Evolutionary conservation across 306 rosid species (phyloP), one percentile per base, ranked within the genome.

Genomic region (Prunus fruticosa): DNA sequence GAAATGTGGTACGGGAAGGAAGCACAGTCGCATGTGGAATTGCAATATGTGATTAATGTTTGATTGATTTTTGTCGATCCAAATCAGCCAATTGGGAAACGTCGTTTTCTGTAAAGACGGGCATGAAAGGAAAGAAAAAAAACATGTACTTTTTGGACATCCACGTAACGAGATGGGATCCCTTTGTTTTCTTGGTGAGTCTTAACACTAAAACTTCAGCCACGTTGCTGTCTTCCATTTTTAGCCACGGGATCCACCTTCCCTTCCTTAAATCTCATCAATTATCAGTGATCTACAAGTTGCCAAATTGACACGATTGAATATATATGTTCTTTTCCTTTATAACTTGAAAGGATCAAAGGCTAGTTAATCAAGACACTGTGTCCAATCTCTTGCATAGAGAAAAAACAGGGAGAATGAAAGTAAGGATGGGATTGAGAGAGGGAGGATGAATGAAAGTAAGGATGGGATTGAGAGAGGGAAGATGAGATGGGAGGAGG

Each of bases 141-240:
- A 6, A n/a, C 15, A 14, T 66, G 47, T 16, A 53, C 52, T 47
- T 71, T 53, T 63, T 11, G 18, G 15, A 20, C 49, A 28, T 63
- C 87, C 85, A 84, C 85, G 87, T 77, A 74, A 25, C 10, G 12
- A 43, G 45, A 69, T 69, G 68, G 67, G 63, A 67, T 76, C 82
- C 74, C 74, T 70, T 51, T 30, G 80, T 67, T 73, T 77, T 64
- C 75, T 49, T 67, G 82, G 78, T 78, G 78, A 76, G 63, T 49
- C 47, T 66, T 3, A 47, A 20, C 77, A 65, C 64, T 19, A 30
- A 61, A 15, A 9, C 13, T 28, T n/a, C 20, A 47, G 50, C 80
- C 75, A 23, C 77, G 47, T 67, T 28, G 72, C 68, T n/a, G 11
- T 54, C 57, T 70, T 46, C 71, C 41, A 64, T 50, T 84, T 69